Percentiles rank a stretch among this genome's conserved stretches.
Evolutionary conservation across 129 eudicot genomes (phyloP).

Genomic region (Oenanthe sinensis): DNA sequence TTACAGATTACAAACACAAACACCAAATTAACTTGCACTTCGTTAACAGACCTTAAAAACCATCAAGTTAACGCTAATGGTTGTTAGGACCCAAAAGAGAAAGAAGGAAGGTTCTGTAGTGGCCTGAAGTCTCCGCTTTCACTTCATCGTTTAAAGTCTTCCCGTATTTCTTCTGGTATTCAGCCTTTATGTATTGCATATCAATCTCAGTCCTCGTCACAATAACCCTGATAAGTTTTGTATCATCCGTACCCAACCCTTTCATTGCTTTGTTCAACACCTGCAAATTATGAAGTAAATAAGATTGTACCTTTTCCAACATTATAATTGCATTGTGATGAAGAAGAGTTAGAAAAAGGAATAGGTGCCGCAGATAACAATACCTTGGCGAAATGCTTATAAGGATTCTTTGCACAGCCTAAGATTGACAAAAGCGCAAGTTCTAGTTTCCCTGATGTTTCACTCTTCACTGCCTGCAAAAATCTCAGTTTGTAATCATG

Average conservation of each 20-base stretch:
- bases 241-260: slow-evolving; percentile 57
- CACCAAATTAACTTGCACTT: neutral
- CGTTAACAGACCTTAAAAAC: neutral
- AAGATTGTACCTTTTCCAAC: neutral
- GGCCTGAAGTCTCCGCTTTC: slow-evolving; percentile 53
- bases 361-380: neutral
- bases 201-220: slow-evolving; percentile 60
- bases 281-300: slow-evolving; percentile 21
- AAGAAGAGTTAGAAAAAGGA: neutral
- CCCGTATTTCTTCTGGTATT: slow-evolving; percentile 47
- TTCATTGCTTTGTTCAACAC: slow-evolving; percentile 46
- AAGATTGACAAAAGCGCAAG: slow-evolving; percentile 43
- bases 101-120: slow-evolving; percentile 49
- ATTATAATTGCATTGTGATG: neutral
- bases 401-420: slow-evolving; percentile 47
- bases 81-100: slow-evolving; percentile 38
- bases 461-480: slow-evolving; percentile 51
- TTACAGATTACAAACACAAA: neutral
- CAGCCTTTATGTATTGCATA: slow-evolving; percentile 58
- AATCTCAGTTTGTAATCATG: slow-evolving; percentile 5
- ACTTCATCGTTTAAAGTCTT: slow-evolving; percentile 46
- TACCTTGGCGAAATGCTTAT: slow-evolving; percentile 59
- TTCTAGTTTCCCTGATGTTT: slow-evolving; percentile 48
- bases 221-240: slow-evolving; percentile 47
- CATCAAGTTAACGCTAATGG: slow-evolving; percentile 13